Base-by-base conservation (phyloP, 805 yeast genomes). In the Candida lessepsii region DNA sequence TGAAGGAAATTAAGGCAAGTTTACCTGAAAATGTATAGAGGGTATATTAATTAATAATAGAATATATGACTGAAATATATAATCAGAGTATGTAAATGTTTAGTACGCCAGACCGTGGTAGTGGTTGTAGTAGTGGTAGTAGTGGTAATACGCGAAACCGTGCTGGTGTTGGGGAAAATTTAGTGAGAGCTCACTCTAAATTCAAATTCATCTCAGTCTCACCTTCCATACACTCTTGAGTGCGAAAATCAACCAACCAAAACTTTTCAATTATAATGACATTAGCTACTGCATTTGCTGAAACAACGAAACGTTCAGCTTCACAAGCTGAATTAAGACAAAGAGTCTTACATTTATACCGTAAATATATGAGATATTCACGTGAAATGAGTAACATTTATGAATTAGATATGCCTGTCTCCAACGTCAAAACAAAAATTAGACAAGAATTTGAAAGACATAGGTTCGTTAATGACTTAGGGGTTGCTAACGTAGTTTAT, bases 371-470 rank as follows among this genome's bases (percentile, higher is more conserved):
- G 56, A 78, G 81, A 70, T 76, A 74, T 70, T 76, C 76, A 45
- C 81, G 72, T 41, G 75, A 71, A 35, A 66, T 78, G 54, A 75
- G 78, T 50, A 80, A 82, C 65, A 66, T 79, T 51, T 83, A 83
- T 58, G 86, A 81, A 59, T 67, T 83, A 60, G 86, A 83, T 61
- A 75, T 83, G 71, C 91, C 95, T 23, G 79, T 83, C 9, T 80
- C 91, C 28, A 75, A 78, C 46, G 81, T 86, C 43, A 81, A 87
- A 63, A 85, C 95, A 42, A 85, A 83, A 66, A 75, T 87, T 50
- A 80, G 96, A 74, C 93, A 86, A 63, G 93, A 87, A 63, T 87
- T 87, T 52, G 96, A 87, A 65, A 81, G 95, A 68, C 75, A 86
- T 56, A 74, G 95, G 56, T 86, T 71, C 57, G 87, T 86, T 38